Base-by-base conservation (phyloP, 75 land plant species). In the Selaginella moellendorffii region DNA sequence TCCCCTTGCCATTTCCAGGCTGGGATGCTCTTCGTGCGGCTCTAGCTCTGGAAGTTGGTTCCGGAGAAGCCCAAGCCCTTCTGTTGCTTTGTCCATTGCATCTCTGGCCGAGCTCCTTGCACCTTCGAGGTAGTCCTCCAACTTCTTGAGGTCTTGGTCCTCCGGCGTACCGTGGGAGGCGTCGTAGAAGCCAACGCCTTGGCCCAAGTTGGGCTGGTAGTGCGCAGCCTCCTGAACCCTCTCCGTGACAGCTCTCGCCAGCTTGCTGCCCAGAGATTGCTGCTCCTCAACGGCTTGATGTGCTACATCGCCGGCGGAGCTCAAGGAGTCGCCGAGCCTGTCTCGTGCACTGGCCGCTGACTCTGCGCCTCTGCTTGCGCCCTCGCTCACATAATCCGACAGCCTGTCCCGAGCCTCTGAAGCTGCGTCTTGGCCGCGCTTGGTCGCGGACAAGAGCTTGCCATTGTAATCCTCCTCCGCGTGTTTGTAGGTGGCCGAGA, bases 181-280 rank as follows among this genome's bases (percentile, higher is more conserved):
- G 1, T 29, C 26, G 1, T 71, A 31, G 52, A 68, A n/a, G 54
- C 56, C 69, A 17, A 56, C 17, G 17, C 59, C 59, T n/a, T 56
- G 59, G 9, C 59, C 59, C 2, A 22, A 20, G n/a, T 28, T 20
- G 1, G 26, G 52, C 18, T 31, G 58, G n/a, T 10, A 36, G 20
- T 69, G 65, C 14, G 28, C 68, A 2, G 69, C 56, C 12, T 68
- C 69, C 31, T 63, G 59, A 27, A 60, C 71, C 36, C 0, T 69
- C 54, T 76, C 74, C 46, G 5, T 36, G 10, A 36, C 46, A 36
- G 46, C 46, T 36, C 14, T 36, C 5, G 5, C 10, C 46, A 36
- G 46, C 46, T 36, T 36, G 14, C 14, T 36, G 14, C 46, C 14
- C 46, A 36, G 10, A 5, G 46, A 36, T 14, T 36, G 10, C 5